These are phyloP conservation scores for Geranium rotundifolium DNA, from an alignment of 345 rosid genomes.

Conservation along the genomic window DNA sequence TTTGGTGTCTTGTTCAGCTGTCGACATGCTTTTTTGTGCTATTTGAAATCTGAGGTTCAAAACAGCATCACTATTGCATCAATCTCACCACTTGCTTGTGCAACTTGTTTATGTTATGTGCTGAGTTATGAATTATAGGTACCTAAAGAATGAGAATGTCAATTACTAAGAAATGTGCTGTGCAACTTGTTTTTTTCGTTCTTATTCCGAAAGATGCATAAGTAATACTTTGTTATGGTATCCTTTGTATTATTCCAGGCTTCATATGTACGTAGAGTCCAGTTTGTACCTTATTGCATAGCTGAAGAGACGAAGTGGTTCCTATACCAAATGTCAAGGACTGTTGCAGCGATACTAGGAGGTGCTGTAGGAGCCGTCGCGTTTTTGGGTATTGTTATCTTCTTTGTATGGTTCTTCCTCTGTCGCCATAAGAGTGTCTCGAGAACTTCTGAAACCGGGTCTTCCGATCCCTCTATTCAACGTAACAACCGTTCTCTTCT, in stretches of 20 bases:
- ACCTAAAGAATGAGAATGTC: no score
- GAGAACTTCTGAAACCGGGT: conserved; percentile 75
- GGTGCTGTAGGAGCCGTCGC: conserved; percentile 94
- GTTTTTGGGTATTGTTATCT: conserved; percentile 43
- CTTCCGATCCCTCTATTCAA: conserved; percentile 68
- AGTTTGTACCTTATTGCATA: conserved; percentile 15
- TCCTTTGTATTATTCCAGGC: not conserved
- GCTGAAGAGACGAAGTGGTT: conserved; percentile 45
- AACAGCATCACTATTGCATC: no score
- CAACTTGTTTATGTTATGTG: not conserved
- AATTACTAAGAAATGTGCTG: no score
- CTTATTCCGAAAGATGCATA: no score
- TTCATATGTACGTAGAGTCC: not conserved
- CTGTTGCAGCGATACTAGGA: conserved; percentile 76
- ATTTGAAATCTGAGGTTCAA: no score
- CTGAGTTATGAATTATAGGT: no score
- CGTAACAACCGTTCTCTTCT: conserved; percentile 24
- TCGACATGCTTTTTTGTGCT: no score
- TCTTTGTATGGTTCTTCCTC: conserved; percentile 53
- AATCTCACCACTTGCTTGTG: no score
- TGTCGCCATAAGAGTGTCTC: conserved; percentile 34
- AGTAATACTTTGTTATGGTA: not conserved
- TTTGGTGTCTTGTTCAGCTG: no score
- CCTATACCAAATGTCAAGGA: conserved; percentile 70
- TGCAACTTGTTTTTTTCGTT: no score